Evolutionary conservation across 1,284 basidiomycete genomes (phyloP), one percentile per base, ranked within the genome.

Genomic region (Crucibulum parvulum): DNA sequence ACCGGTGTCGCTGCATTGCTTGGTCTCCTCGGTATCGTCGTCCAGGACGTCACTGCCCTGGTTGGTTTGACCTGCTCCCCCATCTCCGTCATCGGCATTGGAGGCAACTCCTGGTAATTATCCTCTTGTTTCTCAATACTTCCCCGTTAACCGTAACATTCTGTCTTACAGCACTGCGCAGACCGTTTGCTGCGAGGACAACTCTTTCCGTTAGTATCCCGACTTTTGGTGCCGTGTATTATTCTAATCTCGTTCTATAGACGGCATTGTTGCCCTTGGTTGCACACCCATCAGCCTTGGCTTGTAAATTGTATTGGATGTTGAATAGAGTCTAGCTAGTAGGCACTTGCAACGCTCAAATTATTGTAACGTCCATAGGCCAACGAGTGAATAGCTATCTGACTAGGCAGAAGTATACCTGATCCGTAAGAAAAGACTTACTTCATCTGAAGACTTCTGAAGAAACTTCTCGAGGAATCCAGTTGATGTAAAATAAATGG

Each of bases 401-500:
- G 9, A 24, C 37, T 7, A 39, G 35, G 15, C 24, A 50, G 16
- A 37, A 35, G 63, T 61, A 16, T 46, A 74, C 75, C 56, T 64
- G 56, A 24, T 72, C 68, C 47, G 46, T 71, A 39, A 77, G 60
- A 15, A 77, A 24, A 36, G 70, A 64, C 54, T 63, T 58, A 53
- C 38, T 55, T 53, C 57, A 15, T 59, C 59, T 47, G 59, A 61
- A 11, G 52, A 54, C 13, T 63, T 46, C 31, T 62, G 53, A 7
- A 78, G 59, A 10, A 73, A 55, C 37, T 71, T 69, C 47, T 65
- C 67, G n/a, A 79, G 58, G 5, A 65, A 64, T 13, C 73, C 74
- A 7, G 59, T 51, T 13, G 53, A 51, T 2, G 71, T 72, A 56
- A 69, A 75, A 18, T 72, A 61, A 13, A 63, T 18, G 9, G 48